phyloP scores from a whole-genome alignment of 805 yeast genomes.

The Starmera pachycereana region DNA sequence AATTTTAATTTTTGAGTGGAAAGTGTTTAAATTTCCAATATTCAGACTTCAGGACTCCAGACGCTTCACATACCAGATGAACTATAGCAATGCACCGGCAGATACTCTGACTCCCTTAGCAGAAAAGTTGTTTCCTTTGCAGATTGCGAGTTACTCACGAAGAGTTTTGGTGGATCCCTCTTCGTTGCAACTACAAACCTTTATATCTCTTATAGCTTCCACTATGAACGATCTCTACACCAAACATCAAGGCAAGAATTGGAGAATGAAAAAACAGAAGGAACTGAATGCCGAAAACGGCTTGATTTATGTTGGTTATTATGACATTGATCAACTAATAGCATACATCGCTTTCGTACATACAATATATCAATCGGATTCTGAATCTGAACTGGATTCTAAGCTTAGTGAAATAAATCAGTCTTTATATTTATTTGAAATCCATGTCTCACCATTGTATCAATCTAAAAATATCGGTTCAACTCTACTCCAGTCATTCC shows the following conservation, averaged over 20 bases:
- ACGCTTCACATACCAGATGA: too few relatives aligned
- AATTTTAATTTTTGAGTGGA: too few relatives aligned
- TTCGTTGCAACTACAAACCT: not conserved
- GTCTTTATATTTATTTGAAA: slow-evolving; percentile 42
- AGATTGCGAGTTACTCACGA: not conserved
- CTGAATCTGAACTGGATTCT: too few relatives aligned
- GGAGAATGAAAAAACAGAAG: slow-evolving; percentile 25
- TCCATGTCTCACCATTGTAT: slow-evolving; percentile 31
- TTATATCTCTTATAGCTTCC: slow-evolving; percentile 4
- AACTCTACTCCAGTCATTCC: slow-evolving; percentile 26
- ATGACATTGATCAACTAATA: slow-evolving; percentile 20
- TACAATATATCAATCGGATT: too few relatives aligned
- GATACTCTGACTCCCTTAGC: too few relatives aligned
- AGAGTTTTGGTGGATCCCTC: not conserved
- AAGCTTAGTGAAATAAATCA: not conserved
- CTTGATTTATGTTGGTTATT: slow-evolving; percentile 30
- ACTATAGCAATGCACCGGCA: not conserved
- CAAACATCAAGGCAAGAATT: slow-evolving; percentile 8
- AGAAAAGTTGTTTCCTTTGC: too few relatives aligned
- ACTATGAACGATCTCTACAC: slow-evolving; percentile 11
- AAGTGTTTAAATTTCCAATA: too few relatives aligned
- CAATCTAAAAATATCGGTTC: slow-evolving; percentile 31
- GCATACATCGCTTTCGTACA: too few relatives aligned
- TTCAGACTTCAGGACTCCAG: too few relatives aligned
- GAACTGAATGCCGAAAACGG: slow-evolving; percentile 26